Conservation (phyloP, 1,139 yeast species). For the Blastobotrys illinoisensis region DNA sequence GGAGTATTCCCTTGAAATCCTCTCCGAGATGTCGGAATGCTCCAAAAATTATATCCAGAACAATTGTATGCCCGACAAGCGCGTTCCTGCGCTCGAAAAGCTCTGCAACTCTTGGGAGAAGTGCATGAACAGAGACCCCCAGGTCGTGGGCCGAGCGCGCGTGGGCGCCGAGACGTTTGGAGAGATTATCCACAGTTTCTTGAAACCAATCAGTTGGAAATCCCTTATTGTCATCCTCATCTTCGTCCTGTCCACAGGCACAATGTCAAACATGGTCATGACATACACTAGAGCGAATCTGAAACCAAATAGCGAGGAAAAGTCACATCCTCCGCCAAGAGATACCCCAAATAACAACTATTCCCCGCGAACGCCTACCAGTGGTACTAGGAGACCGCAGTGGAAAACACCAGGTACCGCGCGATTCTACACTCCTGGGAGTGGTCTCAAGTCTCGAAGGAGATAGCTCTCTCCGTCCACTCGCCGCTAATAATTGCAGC, state of each 20-base stretch:
- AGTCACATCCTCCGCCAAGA: not conserved
- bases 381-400: not conserved
- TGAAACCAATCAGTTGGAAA: conserved; percentile 72
- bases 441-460: not conserved
- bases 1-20: conserved; percentile 51
- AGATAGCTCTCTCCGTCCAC: not conserved
- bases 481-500: not conserved
- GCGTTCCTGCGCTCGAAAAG: conserved; percentile 68
- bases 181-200: conserved; percentile 71
- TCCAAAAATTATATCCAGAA: conserved; percentile 64
- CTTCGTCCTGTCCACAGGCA: conserved; percentile 41
- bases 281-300: conserved; percentile 9
- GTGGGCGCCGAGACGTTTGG: conserved; percentile 81
- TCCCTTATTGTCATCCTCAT: conserved; percentile 48
- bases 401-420: not conserved
- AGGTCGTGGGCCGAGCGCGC: conserved; percentile 66
- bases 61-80: conserved; percentile 51
- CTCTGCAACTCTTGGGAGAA: conserved; percentile 70
- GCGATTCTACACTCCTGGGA: not conserved
- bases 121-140: conserved; percentile 86
- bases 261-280: conserved; percentile 21
- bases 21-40: conserved; percentile 67
- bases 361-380: not conserved
- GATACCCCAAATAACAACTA: not conserved
- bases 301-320: conserved; percentile 10